Evolutionary conservation across 1,284 basidiomycete species (phyloP), one percentile per base, ranked within the genome.

Genomic region (Tetrapyrgos nigripes): DNA sequence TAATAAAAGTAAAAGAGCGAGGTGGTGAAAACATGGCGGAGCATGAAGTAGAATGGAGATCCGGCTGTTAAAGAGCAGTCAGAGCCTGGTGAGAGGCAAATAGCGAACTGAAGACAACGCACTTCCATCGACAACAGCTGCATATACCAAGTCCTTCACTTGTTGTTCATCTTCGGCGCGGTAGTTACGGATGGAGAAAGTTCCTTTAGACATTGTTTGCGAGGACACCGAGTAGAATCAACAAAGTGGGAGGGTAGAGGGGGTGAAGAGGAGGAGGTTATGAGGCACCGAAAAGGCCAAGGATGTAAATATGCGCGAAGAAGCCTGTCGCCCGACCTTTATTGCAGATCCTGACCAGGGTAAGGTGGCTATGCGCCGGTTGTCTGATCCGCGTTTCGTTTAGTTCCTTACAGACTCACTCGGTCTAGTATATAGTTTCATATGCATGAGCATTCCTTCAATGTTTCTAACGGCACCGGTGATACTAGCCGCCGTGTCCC

Each of bases 51-150:
- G 14, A 19, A 50, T 50, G 48, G 48, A 29, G 48, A 50, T 4
- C 48, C 48, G 31, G 17, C 48, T 50, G 48, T 23, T 21, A 50
- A 23, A 27, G 21, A 33, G 14, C 13, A 17, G 37, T 40, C 8
- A 40, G 37, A 40, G 31, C 14, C 31, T 33, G 8, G 8, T 8
- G 8, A 14, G 8, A 8, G 31, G 31, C 14, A 33, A 33, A 40
- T 5, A 40, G 19, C 6, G 19, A n/a, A 5, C 13, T 33, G 19
- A 27, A 24, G n/a, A 11, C 21, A 21, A 17, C 49, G 4, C 35
- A 53, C 56, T 44, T 58, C 56, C 56, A 31, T 46, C 46, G 4
- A 58, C 56, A 11, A 58, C n/a, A 19, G 50, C 50, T 17, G 49
- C 47, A 27, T 37, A 58, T 31, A 45, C 51, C 31, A 58, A 35